Evolutionary conservation across 805 yeast species (phyloP), one percentile per base, ranked within the genome.

Genomic region (Maudiozyma pseudohumilis): DNA sequence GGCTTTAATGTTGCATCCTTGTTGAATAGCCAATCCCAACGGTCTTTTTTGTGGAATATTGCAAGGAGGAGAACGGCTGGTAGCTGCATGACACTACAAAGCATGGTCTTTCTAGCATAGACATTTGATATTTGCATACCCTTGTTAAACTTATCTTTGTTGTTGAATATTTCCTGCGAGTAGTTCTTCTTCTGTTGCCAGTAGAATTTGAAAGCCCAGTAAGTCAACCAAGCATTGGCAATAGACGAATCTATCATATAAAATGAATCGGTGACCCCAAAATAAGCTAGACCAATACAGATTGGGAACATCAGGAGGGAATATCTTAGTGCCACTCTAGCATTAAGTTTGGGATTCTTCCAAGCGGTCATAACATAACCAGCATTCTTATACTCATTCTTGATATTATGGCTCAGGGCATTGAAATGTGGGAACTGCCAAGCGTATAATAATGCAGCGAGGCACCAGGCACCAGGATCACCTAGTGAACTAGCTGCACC

Each of bases 401-500:
- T 80, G 41, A 92, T 78, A 48, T 80, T 80, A 61, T 88, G 96
- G 36, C 94, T 80, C 34, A 92, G 70, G 0, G 96, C 75, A 63
- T 89, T 92, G 66, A 92, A 92, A 59, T 92, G 98, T 2, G 98
- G 98, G 60, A 92, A 92, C 60, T 92, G 98, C 98, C 98, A 92
- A 6, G 96, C 95, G 55, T 83, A 92, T 28, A 92, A 64, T 36
- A 92, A 63, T 0, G 81, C 85, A 1, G 96, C 96, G 18, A 92
- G 65, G 53, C 88, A 77, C 97, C 97, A 89, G 3, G 94, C 94
- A 6, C 92, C 96, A 0, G 97, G 96, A 45, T 86, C 84, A 3
- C 70, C 47, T 26, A 88, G 61, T 1, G 87, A 74, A 3, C 85
- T 75, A 10, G 95, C 82, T 0, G 89, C 86, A 2, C 95, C 96